These are phyloP conservation scores for Aspergillus calidoustus DNA, from an alignment of 2,329 filamentous ascomycete species.

Conservation along the genomic window DNA sequence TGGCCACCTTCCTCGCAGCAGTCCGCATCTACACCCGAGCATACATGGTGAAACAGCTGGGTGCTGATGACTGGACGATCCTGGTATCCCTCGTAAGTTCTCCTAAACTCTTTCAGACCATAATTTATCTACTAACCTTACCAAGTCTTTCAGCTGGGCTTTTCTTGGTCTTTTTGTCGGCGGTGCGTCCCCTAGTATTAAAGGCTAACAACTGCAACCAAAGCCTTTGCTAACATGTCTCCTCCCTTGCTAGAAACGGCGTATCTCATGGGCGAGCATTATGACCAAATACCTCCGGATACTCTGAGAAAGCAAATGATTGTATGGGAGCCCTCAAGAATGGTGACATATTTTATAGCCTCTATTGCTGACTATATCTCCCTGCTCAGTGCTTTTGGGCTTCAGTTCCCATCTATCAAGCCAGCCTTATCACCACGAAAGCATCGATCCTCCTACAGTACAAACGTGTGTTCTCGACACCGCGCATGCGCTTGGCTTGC, in stretches of 20 bases:
- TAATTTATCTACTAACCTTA: neutral
- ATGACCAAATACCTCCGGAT: conserved; percentile 23
- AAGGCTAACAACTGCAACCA: conserved; percentile 3
- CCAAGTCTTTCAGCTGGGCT: conserved; percentile 33
- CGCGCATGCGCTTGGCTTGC: conserved; percentile 37
- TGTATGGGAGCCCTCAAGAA: conserved; percentile 18
- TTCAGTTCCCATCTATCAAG: conserved; percentile 40
- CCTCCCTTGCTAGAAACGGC: conserved; percentile 27
- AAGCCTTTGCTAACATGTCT: neutral
- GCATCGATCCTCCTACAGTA: conserved; percentile 43
- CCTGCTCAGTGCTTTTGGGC: conserved; percentile 36
- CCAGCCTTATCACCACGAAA: conserved; percentile 39
- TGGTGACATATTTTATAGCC: neutral
- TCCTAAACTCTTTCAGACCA: neutral
- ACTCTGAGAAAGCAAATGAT: conserved; percentile 32
- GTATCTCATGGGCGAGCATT: conserved; percentile 37
- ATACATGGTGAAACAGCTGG: conserved; percentile 40
- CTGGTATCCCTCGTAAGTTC: conserved; percentile 38
- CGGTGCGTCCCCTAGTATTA: conserved; percentile 27
- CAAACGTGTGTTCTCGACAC: conserved; percentile 39
- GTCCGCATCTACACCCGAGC: conserved; percentile 47
- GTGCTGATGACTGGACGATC: conserved; percentile 44
- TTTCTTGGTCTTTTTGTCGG: conserved; percentile 38
- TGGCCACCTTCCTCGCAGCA: conserved; percentile 40
- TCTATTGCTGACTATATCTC: neutral